Conservation (phyloP, 106 monocot species). For the Dioscorea alata region DNA sequence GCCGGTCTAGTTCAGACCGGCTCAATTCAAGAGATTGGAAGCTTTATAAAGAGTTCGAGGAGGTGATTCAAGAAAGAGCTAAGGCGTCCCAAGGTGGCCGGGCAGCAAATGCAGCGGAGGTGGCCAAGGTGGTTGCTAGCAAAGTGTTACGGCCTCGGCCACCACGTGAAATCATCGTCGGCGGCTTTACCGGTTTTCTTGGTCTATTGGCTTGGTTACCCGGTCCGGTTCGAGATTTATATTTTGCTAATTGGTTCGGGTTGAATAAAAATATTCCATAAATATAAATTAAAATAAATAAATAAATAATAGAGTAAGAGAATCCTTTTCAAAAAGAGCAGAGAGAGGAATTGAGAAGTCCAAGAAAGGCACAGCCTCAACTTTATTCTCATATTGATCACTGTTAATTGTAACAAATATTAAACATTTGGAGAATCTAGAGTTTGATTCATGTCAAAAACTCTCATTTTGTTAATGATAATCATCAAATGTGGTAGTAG, state of each 20-base stretch:
- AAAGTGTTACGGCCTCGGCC: conserved; percentile 27
- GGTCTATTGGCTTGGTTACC: conserved; percentile 30
- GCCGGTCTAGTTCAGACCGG: conserved; percentile 9
- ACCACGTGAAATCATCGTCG: conserved; percentile 37
- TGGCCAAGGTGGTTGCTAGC: conserved; percentile 23
- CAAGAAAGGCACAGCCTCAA: too few species aligned
- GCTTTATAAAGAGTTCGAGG: conserved; percentile 23
- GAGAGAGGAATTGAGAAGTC: too few species aligned
- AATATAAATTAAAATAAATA: too few species aligned
- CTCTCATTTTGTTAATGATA: too few species aligned
- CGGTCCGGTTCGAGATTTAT: conserved; percentile 19
- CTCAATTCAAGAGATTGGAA: conserved; percentile 12
- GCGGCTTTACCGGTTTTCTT: conserved; percentile 31
- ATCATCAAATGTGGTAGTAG: too few species aligned
- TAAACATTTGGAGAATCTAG: too few species aligned
- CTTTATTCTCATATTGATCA: too few species aligned
- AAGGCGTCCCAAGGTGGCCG: conserved; percentile 26
- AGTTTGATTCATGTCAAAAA: too few species aligned
- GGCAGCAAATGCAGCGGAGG: conserved; percentile 19
- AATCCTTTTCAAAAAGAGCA: too few species aligned
- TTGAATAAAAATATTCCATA: conserved; percentile 16
- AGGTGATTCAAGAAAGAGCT: conserved; percentile 30
- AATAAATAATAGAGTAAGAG: too few species aligned
- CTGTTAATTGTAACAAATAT: too few species aligned
- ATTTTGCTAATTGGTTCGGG: conserved; percentile 33